Evolutionary conservation across 306 rosid species (phyloP).

Genomic region (Vicia sativa): DNA sequence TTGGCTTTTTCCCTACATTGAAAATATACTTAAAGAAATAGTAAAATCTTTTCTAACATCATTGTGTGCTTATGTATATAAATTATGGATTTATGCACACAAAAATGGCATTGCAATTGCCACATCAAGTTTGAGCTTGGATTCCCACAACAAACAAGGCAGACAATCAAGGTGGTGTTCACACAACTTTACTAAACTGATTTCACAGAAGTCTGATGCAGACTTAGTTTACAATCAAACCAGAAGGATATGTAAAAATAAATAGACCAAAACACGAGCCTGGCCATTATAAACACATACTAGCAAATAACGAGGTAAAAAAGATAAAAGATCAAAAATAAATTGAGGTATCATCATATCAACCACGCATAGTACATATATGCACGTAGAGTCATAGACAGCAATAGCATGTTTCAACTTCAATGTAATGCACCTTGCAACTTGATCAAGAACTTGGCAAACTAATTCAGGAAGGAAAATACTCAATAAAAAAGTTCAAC

Average conservation of each 20-base stretch:
- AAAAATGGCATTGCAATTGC: constrained; percentile 13
- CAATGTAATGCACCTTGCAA: constrained; percentile 42
- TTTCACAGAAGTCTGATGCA: constrained; percentile 2
- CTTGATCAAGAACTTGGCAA: constrained; percentile 30
- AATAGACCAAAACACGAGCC: neutral
- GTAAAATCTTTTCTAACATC: neutral
- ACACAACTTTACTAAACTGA: neutral
- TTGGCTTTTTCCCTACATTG: neutral
- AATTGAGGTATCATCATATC: constrained; percentile 13
- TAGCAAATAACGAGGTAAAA: constrained; percentile 14
- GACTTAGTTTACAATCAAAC: constrained; percentile 12
- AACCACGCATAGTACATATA: constrained; percentile 36
- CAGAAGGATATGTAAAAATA: constrained; percentile 4
- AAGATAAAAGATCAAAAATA: constrained; percentile 20
- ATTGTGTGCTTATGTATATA: neutral
- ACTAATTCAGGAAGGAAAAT: constrained; percentile 24
- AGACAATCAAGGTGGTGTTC: neutral
- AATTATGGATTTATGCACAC: neutral
- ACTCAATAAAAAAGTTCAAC: constrained; percentile 36
- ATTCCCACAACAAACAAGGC: constrained; percentile 30
- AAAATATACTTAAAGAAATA: neutral
- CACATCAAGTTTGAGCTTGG: constrained; percentile 28
- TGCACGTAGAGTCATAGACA: constrained; percentile 36
- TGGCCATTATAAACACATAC: constrained; percentile 17
- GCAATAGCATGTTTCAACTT: constrained; percentile 24